Base-by-base conservation (phyloP, 2,329 filamentous ascomycete genomes). In the Neonectria neomacrospora region DNA sequence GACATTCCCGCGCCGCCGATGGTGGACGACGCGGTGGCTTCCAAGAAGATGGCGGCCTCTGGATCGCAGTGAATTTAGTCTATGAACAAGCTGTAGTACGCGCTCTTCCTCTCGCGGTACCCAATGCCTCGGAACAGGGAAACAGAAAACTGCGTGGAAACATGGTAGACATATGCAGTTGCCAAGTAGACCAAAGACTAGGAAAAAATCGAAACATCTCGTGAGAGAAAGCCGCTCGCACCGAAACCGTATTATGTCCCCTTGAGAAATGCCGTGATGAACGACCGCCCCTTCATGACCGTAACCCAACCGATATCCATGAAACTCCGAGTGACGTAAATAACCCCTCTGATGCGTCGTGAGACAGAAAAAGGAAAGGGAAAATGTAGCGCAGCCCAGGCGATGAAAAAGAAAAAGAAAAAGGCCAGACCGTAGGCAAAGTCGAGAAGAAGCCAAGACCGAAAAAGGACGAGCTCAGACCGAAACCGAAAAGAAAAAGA, bases 1-100 rank as follows among this genome's bases (percentile, higher is more conserved):
- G 81, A 85, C 22, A 78, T 88, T n/a, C 86, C 86, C 18, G 79
- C 77, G 30, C 73, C 79, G 56, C 85, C 85, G 3, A 76, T 70
- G 20, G 83, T 86, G 37, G 82, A 83, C 54, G 80, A 83, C 63
- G 83, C 82, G 67, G 73, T 82, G 9, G 77, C 79, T 45, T 77
- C 77, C 18, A 82, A 82, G 75, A 81, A 80, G 71, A 69, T 54
- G 23, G 61, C 57, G 12, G 42, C 57, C 3, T 68, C 65, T 56
- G 68, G 58, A 30, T 66, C 66, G 32, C 67, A 61, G 32, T 69
- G 44, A 70, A 60, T 65, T 59, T 68, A 52, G 58, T 68, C 67
- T 69, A 69, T 67, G 47, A 54, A 62, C 54, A 58, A 55, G 54
- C 55, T 58, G 48, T 50, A 52, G 53, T 28, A 53, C 32, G 34